Percentiles rank a stretch among this genome's conserved stretches.
phyloP scores from a whole-genome alignment of 2,329 filamentous ascomycete genomes.

The Dothideomycetes sp. region DNA sequence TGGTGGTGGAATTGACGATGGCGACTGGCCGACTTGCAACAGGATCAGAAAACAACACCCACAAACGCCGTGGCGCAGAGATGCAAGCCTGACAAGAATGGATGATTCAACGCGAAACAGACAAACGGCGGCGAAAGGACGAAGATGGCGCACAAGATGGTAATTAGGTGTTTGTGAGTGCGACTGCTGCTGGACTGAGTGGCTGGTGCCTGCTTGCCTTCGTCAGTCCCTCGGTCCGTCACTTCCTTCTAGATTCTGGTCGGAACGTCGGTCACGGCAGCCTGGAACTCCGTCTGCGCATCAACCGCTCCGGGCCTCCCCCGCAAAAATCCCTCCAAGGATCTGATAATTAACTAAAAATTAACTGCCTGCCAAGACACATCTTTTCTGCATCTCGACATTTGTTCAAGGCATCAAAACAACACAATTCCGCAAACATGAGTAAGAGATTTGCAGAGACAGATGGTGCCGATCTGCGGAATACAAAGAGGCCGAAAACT shows the following conservation, averaged over 20 bases:
- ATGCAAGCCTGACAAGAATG: not conserved
- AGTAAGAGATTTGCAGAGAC: slow-evolving; percentile 9
- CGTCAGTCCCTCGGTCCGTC: too few relatives aligned
- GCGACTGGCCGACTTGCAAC: too few relatives aligned
- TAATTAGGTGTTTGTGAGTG: too few relatives aligned
- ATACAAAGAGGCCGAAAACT: slow-evolving; percentile 7
- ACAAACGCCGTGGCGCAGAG: not conserved
- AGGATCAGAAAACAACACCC: not conserved
- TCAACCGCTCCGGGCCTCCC: slow-evolving; percentile 2
- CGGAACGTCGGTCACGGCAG: too few relatives aligned
- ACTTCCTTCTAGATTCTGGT: too few relatives aligned
- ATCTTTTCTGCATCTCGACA: slow-evolving; percentile 13
- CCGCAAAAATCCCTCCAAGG: slow-evolving; percentile 1
- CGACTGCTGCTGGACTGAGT: too few relatives aligned
- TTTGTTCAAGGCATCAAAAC: not conserved
- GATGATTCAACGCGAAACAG: not conserved
- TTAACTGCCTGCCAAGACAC: slow-evolving; percentile 7
- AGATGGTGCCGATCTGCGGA: not conserved
- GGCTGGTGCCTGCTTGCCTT: too few relatives aligned
- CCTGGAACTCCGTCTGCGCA: too few relatives aligned
- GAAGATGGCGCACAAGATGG: too few relatives aligned
- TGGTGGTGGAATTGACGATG: not conserved
- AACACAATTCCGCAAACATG: not conserved
- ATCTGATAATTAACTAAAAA: too few relatives aligned
- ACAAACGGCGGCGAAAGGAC: too few relatives aligned